A percentile compares a stretch with the other conserved stretches of the same genome.
phyloP scores from a whole-genome alignment of 805 yeast genomes.

The Saccharomyces paradoxus region DNA sequence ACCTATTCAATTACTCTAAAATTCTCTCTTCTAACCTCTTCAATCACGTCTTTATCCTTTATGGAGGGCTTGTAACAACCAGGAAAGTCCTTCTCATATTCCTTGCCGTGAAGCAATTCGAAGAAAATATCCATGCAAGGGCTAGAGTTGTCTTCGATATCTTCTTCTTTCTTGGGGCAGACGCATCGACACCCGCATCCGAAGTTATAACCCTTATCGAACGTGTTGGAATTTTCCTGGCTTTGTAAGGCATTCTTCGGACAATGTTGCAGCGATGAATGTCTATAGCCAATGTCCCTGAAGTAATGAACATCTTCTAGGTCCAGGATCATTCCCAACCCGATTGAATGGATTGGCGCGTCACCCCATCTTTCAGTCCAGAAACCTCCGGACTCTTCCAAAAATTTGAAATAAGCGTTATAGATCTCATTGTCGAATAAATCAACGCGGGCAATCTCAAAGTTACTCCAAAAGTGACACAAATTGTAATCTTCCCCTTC shows the following conservation, averaged over 20 bases:
- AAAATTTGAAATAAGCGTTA: conserved; percentile 53
- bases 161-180: conserved; percentile 50
- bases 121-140: conserved; percentile 51
- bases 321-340: conserved; percentile 66
- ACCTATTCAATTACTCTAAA: not conserved
- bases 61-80: conserved; percentile 8
- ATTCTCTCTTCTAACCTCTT: conserved; percentile 2
- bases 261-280: conserved; percentile 74
- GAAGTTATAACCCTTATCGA: conserved; percentile 31
- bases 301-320: conserved; percentile 76
- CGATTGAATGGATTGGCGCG: conserved; percentile 89
- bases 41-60: conserved; percentile 1
- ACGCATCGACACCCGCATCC: conserved; percentile 83
- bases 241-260: conserved; percentile 47
- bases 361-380: conserved; percentile 95
- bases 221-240: conserved; percentile 19
- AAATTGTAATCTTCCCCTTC: conserved; percentile 62
- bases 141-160: conserved; percentile 47
- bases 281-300: conserved; percentile 85
- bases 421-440: conserved; percentile 61
- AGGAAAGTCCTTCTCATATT: conserved; percentile 3
- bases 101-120: conserved; percentile 17
- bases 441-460: conserved; percentile 81
- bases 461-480: conserved; percentile 90
- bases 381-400: conserved; percentile 75